phyloP scores from a whole-genome alignment of 352 stramenopile species.

The Pythium sp. region DNA sequence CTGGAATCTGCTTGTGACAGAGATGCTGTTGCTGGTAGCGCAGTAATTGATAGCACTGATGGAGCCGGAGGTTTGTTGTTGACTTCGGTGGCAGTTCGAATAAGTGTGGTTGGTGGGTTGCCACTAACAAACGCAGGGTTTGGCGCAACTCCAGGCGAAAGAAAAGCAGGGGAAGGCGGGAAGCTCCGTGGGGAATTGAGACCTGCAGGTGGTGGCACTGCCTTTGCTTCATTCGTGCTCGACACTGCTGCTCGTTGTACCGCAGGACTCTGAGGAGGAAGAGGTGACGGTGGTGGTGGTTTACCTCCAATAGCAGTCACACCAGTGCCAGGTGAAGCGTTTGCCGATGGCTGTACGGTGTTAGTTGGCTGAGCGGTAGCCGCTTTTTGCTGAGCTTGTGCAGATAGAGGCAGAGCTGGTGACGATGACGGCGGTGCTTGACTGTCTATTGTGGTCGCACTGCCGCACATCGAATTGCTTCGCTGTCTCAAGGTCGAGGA shows the following conservation, averaged over 20 bases:
- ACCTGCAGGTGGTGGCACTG: background rate
- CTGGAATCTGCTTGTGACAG: background rate
- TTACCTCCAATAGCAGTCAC: background rate
- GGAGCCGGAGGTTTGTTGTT: background rate
- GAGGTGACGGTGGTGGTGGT: background rate
- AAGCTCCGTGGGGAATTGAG: background rate
- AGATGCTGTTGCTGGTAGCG: background rate
- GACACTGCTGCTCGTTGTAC: background rate
- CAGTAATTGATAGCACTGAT: background rate
- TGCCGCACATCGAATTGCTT: constrained; percentile 11
- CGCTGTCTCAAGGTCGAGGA: background rate
- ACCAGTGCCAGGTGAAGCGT: background rate
- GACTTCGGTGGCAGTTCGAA: background rate
- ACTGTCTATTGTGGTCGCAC: background rate
- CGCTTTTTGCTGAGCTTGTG: background rate
- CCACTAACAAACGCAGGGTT: background rate
- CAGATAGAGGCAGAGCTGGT: background rate
- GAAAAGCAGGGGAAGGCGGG: background rate
- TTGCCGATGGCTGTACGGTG: background rate
- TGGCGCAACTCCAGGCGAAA: background rate
- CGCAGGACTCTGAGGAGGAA: background rate
- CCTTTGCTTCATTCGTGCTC: constrained; percentile 3
- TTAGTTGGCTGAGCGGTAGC: background rate
- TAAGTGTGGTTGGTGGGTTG: background rate
- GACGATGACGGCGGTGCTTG: background rate